Evolutionary conservation across 2,329 filamentous ascomycete genomes (phyloP).

Genomic region (Pochonia chlamydosporia): DNA sequence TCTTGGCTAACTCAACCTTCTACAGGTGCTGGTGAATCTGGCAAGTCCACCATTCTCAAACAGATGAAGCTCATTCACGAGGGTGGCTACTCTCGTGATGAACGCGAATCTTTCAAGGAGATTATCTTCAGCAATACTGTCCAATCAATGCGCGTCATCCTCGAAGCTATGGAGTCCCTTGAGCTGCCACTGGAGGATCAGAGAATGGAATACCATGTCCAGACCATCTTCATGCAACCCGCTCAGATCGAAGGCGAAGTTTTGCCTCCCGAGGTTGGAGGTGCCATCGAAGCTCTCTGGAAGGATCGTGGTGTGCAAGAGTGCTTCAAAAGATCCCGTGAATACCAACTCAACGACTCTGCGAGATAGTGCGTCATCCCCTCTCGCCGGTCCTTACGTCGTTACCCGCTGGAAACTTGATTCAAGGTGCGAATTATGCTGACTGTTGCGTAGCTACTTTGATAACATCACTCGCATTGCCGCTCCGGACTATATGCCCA

Average conservation of each 20-base stretch:
- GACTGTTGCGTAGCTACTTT: conserved; percentile 68
- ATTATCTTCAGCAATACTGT: conserved; percentile 68
- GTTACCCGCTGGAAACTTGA: too few relatives aligned
- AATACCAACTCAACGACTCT: conserved; percentile 95
- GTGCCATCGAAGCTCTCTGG: conserved; percentile 88
- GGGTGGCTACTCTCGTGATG: conserved; percentile 93
- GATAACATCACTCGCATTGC: conserved; percentile 90
- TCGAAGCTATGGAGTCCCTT: conserved; percentile 63
- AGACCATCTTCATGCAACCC: conserved; percentile 98
- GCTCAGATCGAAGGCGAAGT: conserved; percentile 94
- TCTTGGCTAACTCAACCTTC: background rate
- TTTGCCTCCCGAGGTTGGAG: conserved; percentile 88
- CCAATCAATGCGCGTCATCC: conserved; percentile 63
- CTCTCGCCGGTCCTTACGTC: too few relatives aligned
- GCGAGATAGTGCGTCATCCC: conserved; percentile 69
- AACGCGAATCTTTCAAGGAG: conserved; percentile 64
- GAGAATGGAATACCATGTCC: conserved; percentile 92
- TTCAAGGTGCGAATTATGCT: conserved; percentile 21
- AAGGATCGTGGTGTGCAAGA: conserved; percentile 88
- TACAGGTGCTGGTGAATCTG: conserved; percentile 84
- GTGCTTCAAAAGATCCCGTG: conserved; percentile 91
- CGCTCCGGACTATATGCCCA: conserved; percentile 87
- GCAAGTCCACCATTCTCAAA: conserved; percentile 41
- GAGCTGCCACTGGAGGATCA: conserved; percentile 83
- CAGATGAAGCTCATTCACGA: conserved; percentile 96